A percentile compares a stretch with the other conserved stretches of the same genome.
Evolutionary conservation across 2,329 filamentous ascomycete species (phyloP).

Genomic region (Xylariaceae sp.): DNA sequence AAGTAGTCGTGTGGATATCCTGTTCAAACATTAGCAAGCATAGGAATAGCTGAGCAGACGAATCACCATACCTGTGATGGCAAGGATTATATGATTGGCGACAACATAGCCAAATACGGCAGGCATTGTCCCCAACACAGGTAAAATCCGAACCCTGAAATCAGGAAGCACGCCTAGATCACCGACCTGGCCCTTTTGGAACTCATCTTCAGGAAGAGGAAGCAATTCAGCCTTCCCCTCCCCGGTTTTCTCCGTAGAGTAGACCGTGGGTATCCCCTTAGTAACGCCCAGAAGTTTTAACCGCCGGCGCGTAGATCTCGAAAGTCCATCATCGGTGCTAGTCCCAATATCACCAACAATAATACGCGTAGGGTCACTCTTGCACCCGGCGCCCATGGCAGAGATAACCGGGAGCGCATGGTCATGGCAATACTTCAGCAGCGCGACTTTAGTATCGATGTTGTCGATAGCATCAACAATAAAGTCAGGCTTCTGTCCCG

Average conservation of each 20-base stretch:
- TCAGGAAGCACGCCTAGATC: slow-evolving; percentile 87
- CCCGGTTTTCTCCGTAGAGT: slow-evolving; percentile 83
- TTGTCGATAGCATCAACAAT: slow-evolving; percentile 99
- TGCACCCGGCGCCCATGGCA: slow-evolving; percentile 94
- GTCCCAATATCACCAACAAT: slow-evolving; percentile 86
- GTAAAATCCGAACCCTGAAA: slow-evolving; percentile 90
- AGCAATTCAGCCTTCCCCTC: slow-evolving; percentile 88
- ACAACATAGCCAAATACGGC: slow-evolving; percentile 89
- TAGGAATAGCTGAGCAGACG: background rate
- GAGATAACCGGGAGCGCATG: slow-evolving; percentile 79
- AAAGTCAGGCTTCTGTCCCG: slow-evolving; percentile 67
- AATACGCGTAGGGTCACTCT: slow-evolving; percentile 78
- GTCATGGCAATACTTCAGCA: slow-evolving; percentile 82
- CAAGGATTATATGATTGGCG: slow-evolving; percentile 88
- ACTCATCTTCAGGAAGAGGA: slow-evolving; percentile 83
- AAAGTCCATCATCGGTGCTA: slow-evolving; percentile 84
- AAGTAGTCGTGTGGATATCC: slow-evolving; percentile 86
- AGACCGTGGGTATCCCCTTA: slow-evolving; percentile 85
- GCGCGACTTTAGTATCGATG: slow-evolving; percentile 89
- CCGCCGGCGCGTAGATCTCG: slow-evolving; percentile 74
- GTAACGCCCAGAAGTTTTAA: slow-evolving; percentile 74
- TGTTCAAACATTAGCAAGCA: slow-evolving; percentile 28
- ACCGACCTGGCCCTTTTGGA: slow-evolving; percentile 76
- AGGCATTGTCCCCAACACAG: slow-evolving; percentile 94
- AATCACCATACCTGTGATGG: slow-evolving; percentile 50